Base-by-base conservation (phyloP, 2,329 filamentous ascomycete species). In the Chrysoporthe deuterocubensis region DNA sequence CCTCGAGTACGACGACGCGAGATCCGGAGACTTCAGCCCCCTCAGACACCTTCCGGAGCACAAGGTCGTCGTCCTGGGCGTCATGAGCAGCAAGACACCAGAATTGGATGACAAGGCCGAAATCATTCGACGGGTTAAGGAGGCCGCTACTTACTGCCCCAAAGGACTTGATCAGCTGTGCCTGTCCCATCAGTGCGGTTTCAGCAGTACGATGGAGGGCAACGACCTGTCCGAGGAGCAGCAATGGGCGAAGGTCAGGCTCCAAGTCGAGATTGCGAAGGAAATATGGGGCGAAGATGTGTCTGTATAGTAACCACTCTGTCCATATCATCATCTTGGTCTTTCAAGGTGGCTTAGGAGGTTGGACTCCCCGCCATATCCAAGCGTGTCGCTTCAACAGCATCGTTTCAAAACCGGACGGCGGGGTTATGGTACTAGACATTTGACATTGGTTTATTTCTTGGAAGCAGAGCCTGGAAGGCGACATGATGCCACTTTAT, bases 1-100 rank as follows among this genome's bases (percentile, higher is more conserved):
- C 77, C 81, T 88, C 72, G 85, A 88, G 75, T 88, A 85, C 74
- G 85, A 88, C 74, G 85, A 87, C 70, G 84, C 84, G 43, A 80
- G 85, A 2, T 83, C 80, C 0, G 85, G 85, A 16, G 85, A 86
- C 74, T 88, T 87, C 76, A 78, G 77, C 46, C 85, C 85, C 1
- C 78, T 88, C 67, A 77, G 84, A n/a, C 81, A 83, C 74, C 76
- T 88, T 61, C 85, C 85, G 3, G 80, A 80, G 65, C 72, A 83
- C 76, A 88, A 88, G 78, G 79, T 83, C 44, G 85, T 87, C 16
- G 84, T 88, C 11, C 77, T 88, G 43, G 85, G 85, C 43, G 79
- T 87, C 57, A 84, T 87, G 84, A 81, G 78, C 67, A 83, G 80
- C 74, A 87, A 87, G 80, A 88, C 85, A 79, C 81, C 84, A 71